phyloP scores from a whole-genome alignment of 371 early-diverging fungal genomes.

The Actinomortierella ambigua region DNA sequence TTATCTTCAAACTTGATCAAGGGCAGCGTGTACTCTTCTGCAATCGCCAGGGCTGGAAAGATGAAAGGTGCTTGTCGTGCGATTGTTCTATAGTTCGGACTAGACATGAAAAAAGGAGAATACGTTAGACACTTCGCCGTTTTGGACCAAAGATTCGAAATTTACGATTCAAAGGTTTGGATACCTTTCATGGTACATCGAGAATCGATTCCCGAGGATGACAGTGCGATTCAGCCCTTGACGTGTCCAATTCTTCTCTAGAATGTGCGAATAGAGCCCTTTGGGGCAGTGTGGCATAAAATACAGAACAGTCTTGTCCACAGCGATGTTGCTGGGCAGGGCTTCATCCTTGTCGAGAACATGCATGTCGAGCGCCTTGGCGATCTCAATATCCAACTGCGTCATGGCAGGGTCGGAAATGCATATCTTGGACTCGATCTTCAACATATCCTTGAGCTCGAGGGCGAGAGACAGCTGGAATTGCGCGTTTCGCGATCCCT shows the following conservation, averaged over 20 bases:
- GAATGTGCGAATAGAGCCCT: slow-evolving; percentile 63
- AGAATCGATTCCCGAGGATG: slow-evolving; percentile 62
- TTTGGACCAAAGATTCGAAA: too few relatives aligned
- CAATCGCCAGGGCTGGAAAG: slow-evolving; percentile 55
- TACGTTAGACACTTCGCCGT: background rate
- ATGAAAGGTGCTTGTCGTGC: slow-evolving; percentile 59
- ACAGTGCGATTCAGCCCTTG: slow-evolving; percentile 44
- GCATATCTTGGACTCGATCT: slow-evolving; percentile 54
- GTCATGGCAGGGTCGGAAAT: slow-evolving; percentile 74
- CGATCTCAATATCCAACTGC: slow-evolving; percentile 54
- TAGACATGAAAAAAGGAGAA: slow-evolving; percentile 15
- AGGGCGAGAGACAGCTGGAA: slow-evolving; percentile 63
- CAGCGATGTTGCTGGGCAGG: slow-evolving; percentile 11
- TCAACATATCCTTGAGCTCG: slow-evolving; percentile 45
- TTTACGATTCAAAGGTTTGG: too few relatives aligned
- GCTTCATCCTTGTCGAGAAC: slow-evolving; percentile 56
- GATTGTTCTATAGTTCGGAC: slow-evolving; percentile 55
- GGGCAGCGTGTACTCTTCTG: slow-evolving; percentile 48
- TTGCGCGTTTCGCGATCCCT: slow-evolving; percentile 59
- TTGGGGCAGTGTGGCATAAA: slow-evolving; percentile 76
- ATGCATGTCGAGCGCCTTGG: slow-evolving; percentile 41
- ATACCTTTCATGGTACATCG: slow-evolving; percentile 66
- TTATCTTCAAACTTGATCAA: slow-evolving; percentile 60
- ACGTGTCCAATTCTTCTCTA: slow-evolving; percentile 62
- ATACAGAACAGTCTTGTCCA: slow-evolving; percentile 60